phyloP scores from a whole-genome alignment of 78 protist genomes.

The Tieghemostelium lacteum region DNA sequence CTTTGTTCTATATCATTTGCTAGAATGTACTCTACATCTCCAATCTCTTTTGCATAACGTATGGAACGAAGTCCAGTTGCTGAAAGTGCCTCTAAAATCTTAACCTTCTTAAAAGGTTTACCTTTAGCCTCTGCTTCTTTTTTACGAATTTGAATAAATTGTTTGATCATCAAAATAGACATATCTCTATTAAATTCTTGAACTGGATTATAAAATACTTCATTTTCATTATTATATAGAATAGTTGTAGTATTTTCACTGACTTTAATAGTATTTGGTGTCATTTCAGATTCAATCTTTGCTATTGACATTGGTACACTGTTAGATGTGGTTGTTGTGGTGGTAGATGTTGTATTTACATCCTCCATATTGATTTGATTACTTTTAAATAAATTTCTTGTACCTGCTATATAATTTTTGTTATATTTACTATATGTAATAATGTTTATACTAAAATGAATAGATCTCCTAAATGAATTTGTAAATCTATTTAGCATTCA shows the following conservation, averaged over 20 bases:
- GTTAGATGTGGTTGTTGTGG: constrained; percentile 10
- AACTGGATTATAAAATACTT: constrained; percentile 97
- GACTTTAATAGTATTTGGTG: constrained; percentile 17
- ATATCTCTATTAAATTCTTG: constrained; percentile 97
- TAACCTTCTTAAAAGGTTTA: constrained; percentile 56
- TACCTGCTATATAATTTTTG: too few relatives aligned
- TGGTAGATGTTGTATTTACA: constrained; percentile 1
- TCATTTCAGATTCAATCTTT: background rate
- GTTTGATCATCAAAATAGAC: constrained; percentile 80
- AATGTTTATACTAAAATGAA: too few relatives aligned
- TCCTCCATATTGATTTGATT: too few relatives aligned
- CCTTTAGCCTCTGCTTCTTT: constrained; percentile 26
- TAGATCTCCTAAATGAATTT: too few relatives aligned
- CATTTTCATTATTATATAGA: constrained; percentile 69
- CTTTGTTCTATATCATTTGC: constrained; percentile 94
- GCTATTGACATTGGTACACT: too few relatives aligned
- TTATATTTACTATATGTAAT: too few relatives aligned
- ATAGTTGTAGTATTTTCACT: constrained; percentile 68
- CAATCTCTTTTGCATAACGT: constrained; percentile 92
- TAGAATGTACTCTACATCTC: constrained; percentile 68
- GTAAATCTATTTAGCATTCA: too few relatives aligned
- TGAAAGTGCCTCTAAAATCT: constrained; percentile 96
- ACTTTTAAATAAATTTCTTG: too few relatives aligned
- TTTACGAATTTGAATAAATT: constrained; percentile 29
- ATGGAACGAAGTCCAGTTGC: constrained; percentile 96